Evolutionary conservation across 306 rosid species (phyloP).

Genomic region (Sesbania bispinosa): DNA sequence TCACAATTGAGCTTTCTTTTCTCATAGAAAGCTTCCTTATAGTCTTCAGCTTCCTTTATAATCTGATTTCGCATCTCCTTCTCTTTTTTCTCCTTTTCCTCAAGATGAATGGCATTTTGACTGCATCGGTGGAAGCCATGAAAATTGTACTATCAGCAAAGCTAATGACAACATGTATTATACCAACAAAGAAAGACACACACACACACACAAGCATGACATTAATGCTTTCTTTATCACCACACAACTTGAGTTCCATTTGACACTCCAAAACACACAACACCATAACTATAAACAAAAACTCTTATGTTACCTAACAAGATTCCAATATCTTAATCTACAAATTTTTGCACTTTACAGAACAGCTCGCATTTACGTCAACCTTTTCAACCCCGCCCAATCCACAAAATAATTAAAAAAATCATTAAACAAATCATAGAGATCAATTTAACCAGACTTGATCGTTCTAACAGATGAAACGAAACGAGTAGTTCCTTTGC

Average conservation of each 20-base stretch:
- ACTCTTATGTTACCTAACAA: not conserved
- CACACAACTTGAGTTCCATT: not conserved
- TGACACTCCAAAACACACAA: not conserved
- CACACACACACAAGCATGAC: not conserved
- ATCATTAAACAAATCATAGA: not conserved
- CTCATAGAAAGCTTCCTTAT: constrained; percentile 63
- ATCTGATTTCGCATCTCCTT: constrained; percentile 83
- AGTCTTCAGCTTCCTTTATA: constrained; percentile 88
- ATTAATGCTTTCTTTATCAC: not conserved
- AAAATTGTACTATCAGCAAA: not conserved
- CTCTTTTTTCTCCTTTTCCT: constrained; percentile 80
- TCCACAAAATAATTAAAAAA: not conserved
- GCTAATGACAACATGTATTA: not conserved
- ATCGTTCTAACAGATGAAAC: not conserved
- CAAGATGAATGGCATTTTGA: constrained; percentile 68
- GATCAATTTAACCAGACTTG: not conserved
- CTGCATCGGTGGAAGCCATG: constrained; percentile 37
- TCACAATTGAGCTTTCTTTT: constrained; percentile 55
- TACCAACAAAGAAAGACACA: not conserved
- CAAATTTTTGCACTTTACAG: not conserved
- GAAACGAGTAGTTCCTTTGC: not conserved
- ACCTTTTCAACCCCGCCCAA: not conserved
- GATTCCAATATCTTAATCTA: not conserved
- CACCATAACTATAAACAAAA: too few relatives aligned
- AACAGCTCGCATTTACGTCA: not conserved